phyloP scores from a whole-genome alignment of 2,329 filamentous ascomycete species.

The Cyclaneusma minus region DNA sequence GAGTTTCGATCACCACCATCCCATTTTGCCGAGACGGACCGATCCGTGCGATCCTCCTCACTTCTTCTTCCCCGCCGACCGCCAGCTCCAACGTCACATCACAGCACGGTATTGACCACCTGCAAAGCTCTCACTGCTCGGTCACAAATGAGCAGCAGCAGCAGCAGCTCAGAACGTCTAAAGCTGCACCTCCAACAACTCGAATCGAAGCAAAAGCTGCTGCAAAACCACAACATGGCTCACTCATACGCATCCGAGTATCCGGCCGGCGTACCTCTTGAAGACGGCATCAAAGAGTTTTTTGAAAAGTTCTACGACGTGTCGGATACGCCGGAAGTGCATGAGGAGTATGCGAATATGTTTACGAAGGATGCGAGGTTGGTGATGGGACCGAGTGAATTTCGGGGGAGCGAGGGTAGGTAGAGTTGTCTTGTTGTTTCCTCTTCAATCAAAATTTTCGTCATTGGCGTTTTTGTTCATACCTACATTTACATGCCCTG shows the following conservation, averaged over 20 bases:
- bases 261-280: too few relatives aligned
- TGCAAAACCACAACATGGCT: slow-evolving; percentile 1
- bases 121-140: not conserved
- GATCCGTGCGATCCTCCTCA: slow-evolving; percentile 1
- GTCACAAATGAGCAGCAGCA: not conserved
- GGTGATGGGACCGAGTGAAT: slow-evolving; percentile 33
- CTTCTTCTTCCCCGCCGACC: slow-evolving; percentile 1
- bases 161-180: not conserved
- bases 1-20: too few relatives aligned
- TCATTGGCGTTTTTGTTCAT: not conserved
- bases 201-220: not conserved
- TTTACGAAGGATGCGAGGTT: slow-evolving; percentile 32
- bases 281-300: too few relatives aligned
- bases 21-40: too few relatives aligned
- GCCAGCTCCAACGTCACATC: not conserved
- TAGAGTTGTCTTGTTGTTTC: not conserved
- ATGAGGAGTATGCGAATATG: slow-evolving; percentile 29
- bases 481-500: not conserved
- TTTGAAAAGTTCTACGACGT: too few relatives aligned
- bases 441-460: slow-evolving; percentile 1
- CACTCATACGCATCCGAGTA: slow-evolving; percentile 1
- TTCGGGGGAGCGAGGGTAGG: slow-evolving; percentile 27
- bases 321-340: slow-evolving; percentile 28
- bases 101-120: too few relatives aligned
- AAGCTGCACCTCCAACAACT: not conserved